These are phyloP conservation scores for Lipomyces sp. DNA, from an alignment of 805 yeast genomes.

Conservation along the genomic window DNA sequence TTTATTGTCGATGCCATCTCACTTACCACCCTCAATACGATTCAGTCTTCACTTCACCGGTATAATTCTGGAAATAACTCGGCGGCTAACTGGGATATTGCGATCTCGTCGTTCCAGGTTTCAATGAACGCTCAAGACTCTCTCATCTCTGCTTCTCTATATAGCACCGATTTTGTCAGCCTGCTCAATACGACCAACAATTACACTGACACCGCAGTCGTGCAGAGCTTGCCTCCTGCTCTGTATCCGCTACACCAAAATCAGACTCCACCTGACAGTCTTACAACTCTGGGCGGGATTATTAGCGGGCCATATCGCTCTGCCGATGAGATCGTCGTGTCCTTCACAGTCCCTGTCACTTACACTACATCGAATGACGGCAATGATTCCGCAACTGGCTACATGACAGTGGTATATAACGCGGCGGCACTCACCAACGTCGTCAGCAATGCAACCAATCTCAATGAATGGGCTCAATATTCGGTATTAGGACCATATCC, in stretches of 20 bases:
- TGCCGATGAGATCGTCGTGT: constrained; percentile 57
- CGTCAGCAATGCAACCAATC: constrained; percentile 48
- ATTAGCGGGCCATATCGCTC: constrained; percentile 70
- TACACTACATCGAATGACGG: constrained; percentile 72
- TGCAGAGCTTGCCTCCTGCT: constrained; percentile 39
- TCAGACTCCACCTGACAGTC: constrained; percentile 52
- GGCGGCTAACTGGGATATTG: constrained; percentile 52
- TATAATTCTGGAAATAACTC: constrained; percentile 77
- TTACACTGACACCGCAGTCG: constrained; percentile 44
- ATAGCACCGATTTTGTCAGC: constrained; percentile 60
- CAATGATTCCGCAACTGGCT: constrained; percentile 69
- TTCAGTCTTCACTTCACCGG: constrained; percentile 63
- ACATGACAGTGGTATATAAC: constrained; percentile 61
- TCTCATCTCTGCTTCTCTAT: constrained; percentile 67
- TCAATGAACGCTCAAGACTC: constrained; percentile 67
- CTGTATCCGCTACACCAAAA: constrained; percentile 58
- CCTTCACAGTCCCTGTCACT: constrained; percentile 77
- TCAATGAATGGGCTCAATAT: constrained; percentile 36
- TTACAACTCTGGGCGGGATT: constrained; percentile 53
- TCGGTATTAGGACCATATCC: constrained; percentile 33
- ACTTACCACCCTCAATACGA: constrained; percentile 62
- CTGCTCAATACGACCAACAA: constrained; percentile 54
- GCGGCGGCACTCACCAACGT: constrained; percentile 53
- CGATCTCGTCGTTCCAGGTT: constrained; percentile 58
- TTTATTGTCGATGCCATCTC: constrained; percentile 71